Evolutionary conservation across 306 rosid species (phyloP).

Genomic region (Betula pendula): DNA sequence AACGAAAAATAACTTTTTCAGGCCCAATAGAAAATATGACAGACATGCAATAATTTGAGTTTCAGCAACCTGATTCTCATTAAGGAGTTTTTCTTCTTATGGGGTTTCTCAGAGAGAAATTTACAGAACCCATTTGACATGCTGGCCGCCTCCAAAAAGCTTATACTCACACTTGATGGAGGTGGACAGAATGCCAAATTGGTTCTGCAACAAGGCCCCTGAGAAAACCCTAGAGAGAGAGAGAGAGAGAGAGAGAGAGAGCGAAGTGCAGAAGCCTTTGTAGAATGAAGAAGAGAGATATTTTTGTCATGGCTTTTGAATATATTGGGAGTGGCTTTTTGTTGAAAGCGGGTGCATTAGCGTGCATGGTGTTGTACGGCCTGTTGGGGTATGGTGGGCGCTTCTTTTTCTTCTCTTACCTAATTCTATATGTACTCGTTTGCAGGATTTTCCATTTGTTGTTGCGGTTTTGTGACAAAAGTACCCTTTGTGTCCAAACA

Average conservation of each 20-base stretch:
- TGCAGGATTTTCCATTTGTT: not conserved
- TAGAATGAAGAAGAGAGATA: not conserved
- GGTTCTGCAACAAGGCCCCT: slow-evolving; percentile 55
- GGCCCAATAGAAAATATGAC: not conserved
- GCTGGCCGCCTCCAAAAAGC: slow-evolving; percentile 69
- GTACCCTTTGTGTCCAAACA: not conserved
- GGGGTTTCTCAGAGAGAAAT: not conserved
- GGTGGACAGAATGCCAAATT: slow-evolving; percentile 62
- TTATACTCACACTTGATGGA: slow-evolving; percentile 26
- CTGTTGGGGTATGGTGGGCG: slow-evolving; percentile 33
- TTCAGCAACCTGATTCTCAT: too few relatives aligned
- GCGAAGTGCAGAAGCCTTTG: not conserved
- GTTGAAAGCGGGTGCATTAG: slow-evolving; percentile 48
- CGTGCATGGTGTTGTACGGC: slow-evolving; percentile 57
- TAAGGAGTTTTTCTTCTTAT: not conserved
- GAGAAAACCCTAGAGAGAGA: slow-evolving; percentile 43
- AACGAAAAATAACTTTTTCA: not conserved
- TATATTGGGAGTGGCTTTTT: slow-evolving; percentile 34
- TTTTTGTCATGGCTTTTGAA: slow-evolving; percentile 30
- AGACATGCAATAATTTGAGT: too few relatives aligned
- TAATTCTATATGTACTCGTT: not conserved
- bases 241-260: not conserved
- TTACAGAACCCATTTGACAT: slow-evolving; percentile 71
- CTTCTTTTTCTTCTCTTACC: not conserved
- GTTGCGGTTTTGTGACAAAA: slow-evolving; percentile 20